Percentiles rank a stretch among this genome's conserved stretches.
These are phyloP conservation scores for Ochromonas danica DNA, from an alignment of 108 stramenopile genomes.

Conservation along the genomic window DNA sequence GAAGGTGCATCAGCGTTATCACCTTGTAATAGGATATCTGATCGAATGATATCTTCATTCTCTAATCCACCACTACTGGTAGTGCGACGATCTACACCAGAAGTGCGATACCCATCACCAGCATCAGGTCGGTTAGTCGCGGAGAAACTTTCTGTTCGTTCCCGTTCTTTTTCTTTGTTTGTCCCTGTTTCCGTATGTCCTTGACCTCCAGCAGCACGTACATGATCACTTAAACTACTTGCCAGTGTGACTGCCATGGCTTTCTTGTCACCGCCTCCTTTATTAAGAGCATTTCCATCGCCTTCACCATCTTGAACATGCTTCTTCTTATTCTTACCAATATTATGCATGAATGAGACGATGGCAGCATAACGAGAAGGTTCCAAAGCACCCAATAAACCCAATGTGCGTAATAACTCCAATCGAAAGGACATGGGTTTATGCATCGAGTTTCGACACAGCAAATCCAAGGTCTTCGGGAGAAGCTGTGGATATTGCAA, in stretches of 20 bases:
- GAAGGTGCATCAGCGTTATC: conserved; percentile 53
- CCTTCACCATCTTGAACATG: conserved; percentile 4
- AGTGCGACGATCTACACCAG: background rate
- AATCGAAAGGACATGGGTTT: conserved; percentile 80
- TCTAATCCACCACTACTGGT: background rate
- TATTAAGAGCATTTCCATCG: too few species aligned
- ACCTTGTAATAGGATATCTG: conserved; percentile 7
- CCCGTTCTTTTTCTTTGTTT: conserved; percentile 39
- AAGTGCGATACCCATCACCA: background rate
- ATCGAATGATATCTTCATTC: conserved; percentile 21
- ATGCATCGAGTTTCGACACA: conserved; percentile 60
- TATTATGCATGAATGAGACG: background rate
- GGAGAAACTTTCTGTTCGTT: conserved; percentile 9
- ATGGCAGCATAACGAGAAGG: conserved; percentile 53
- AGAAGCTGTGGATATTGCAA: conserved; percentile 82
- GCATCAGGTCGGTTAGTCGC: background rate
- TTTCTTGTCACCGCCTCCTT: too few species aligned
- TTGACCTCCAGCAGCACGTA: background rate
- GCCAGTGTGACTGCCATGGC: background rate
- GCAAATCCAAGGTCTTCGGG: conserved; percentile 69
- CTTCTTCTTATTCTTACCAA: background rate
- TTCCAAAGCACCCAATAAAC: conserved; percentile 89
- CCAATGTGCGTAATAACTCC: conserved; percentile 86
- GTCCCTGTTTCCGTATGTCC: background rate
- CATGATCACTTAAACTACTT: background rate